Percentiles rank a stretch among this genome's conserved stretches.
These are phyloP conservation scores for Colletotrichum camelliae DNA, from an alignment of 2,329 filamentous ascomycete genomes.

Conservation along the genomic window DNA sequence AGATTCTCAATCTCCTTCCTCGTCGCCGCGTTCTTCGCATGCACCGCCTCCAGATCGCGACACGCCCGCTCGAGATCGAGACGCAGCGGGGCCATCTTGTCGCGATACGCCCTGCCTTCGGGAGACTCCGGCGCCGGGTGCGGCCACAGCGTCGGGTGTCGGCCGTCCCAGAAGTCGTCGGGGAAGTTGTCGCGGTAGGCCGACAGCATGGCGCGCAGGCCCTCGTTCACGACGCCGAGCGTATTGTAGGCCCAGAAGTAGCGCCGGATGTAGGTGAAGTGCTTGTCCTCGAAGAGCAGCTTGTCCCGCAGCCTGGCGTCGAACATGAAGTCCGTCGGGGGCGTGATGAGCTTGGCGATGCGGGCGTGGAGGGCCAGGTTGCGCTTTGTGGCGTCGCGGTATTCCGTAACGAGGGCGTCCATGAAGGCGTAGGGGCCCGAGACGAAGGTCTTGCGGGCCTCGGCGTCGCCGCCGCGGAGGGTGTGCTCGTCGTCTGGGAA, in stretches of 20 bases:
- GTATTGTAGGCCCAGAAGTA: constrained; percentile 70
- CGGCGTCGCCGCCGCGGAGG: constrained; percentile 59
- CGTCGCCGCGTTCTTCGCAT: constrained; percentile 57
- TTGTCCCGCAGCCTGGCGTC: constrained; percentile 59
- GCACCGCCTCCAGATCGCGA: constrained; percentile 49
- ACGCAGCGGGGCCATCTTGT: constrained; percentile 50
- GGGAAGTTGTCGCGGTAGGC: constrained; percentile 63
- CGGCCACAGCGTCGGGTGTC: constrained; percentile 61
- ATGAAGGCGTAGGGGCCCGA: constrained; percentile 69
- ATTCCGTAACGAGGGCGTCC: constrained; percentile 62
- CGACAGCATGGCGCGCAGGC: constrained; percentile 62
- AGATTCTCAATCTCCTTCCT: constrained; percentile 61
- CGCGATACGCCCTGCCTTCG: constrained; percentile 52
- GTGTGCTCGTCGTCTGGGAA: constrained; percentile 65
- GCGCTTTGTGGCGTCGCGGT: constrained; percentile 63
- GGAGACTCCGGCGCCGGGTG: constrained; percentile 49
- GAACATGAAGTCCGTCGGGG: constrained; percentile 65
- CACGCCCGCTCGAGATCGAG: constrained; percentile 58
- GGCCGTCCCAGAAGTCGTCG: constrained; percentile 63
- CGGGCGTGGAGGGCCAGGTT: constrained; percentile 61
- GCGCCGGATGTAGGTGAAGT: constrained; percentile 65
- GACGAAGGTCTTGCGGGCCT: constrained; percentile 54
- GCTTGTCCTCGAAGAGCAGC: constrained; percentile 64
- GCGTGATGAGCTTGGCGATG: constrained; percentile 64
- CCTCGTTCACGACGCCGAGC: constrained; percentile 63